Evolutionary conservation across 768 basidiomycete genomes (phyloP).

Genomic region (Sporobolomyces phaffii): DNA sequence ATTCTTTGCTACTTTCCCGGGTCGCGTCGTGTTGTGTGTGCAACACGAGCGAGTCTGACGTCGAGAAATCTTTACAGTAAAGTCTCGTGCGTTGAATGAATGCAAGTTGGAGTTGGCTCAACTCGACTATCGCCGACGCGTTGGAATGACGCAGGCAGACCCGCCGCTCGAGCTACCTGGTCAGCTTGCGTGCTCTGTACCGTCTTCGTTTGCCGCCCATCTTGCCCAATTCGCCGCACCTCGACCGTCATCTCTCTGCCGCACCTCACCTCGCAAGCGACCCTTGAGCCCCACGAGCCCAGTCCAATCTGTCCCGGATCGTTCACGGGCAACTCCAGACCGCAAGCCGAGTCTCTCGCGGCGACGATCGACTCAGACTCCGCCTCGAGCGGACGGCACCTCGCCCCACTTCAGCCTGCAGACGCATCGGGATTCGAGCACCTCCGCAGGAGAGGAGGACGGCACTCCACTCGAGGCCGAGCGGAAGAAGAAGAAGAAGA

Average conservation of each 20-base stretch:
- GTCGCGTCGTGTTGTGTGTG: no score
- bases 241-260: neutral
- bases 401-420: neutral
- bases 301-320: no score
- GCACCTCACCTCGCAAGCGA: neutral
- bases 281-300: neutral
- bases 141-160: neutral
- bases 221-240: slow-evolving; percentile 3
- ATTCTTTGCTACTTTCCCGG: no score
- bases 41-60: no score
- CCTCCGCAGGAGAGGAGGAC: no score
- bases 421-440: neutral
- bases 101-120: no score
- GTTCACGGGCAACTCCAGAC: neutral
- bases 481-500: slow-evolving; percentile 19
- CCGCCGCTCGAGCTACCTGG: slow-evolving; percentile 4
- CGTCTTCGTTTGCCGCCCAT: slow-evolving; percentile 8
- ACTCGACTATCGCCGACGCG: no score
- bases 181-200: neutral
- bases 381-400: neutral
- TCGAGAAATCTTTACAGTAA: no score
- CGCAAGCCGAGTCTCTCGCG: neutral
- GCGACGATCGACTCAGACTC: neutral
- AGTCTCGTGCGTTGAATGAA: no score
- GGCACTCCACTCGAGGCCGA: no score